Conservation (phyloP, 805 yeast genomes). For the Cyberlindnera bimundalis region DNA sequence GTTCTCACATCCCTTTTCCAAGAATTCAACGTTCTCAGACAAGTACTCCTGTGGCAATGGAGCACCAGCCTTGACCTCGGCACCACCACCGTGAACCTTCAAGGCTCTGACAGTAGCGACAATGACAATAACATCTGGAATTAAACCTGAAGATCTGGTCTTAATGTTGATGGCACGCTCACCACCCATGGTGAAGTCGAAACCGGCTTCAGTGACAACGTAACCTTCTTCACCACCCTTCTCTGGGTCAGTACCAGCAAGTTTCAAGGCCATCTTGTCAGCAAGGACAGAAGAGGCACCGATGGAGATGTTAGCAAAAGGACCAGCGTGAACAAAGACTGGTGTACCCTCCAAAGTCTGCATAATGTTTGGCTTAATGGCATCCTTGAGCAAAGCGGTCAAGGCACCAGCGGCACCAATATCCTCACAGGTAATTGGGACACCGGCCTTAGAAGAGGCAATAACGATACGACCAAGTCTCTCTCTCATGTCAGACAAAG, state of each 20-base stretch:
- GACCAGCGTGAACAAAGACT: conserved; percentile 85
- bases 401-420: conserved; percentile 85
- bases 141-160: conserved; percentile 75
- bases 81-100: conserved; percentile 87
- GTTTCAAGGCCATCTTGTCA: conserved; percentile 72
- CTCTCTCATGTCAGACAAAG: conserved; percentile 65
- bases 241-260: conserved; percentile 54
- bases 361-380: conserved; percentile 82
- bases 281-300: conserved; percentile 85
- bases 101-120: conserved; percentile 85
- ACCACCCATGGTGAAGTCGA: conserved; percentile 91
- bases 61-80: conserved; percentile 83
- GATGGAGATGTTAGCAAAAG: conserved; percentile 82
- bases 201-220: conserved; percentile 86
- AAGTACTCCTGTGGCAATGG: conserved; percentile 72
- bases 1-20: conserved; percentile 68
- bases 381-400: conserved; percentile 77
- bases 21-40: conserved; percentile 40
- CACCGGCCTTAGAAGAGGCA: conserved; percentile 65
- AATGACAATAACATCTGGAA: conserved; percentile 73
- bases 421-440: conserved; percentile 78
- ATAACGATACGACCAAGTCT: conserved; percentile 75
- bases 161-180: conserved; percentile 81
- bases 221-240: conserved; percentile 46
- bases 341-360: conserved; percentile 89